Evolutionary conservation across 75 land plant species (phyloP).

Genomic region (Larix kaempferi): DNA sequence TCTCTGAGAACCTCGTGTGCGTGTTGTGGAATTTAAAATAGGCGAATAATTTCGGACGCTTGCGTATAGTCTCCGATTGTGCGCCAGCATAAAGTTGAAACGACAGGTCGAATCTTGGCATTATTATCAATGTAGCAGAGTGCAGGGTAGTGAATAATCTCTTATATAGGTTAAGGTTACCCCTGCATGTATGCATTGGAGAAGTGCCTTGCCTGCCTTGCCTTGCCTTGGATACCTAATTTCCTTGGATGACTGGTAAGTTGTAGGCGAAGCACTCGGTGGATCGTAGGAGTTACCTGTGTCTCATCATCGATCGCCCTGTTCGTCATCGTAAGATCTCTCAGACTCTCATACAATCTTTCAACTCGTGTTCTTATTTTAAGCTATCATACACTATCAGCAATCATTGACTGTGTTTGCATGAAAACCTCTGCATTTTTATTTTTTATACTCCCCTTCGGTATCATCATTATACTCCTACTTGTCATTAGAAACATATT

Average conservation of each 20-base stretch:
- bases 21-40: too few relatives aligned
- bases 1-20: too few relatives aligned
- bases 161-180: background rate
- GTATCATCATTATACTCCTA: too few relatives aligned
- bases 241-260: background rate
- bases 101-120: background rate
- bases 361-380: background rate
- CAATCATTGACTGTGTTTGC: background rate
- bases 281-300: background rate
- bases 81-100: constrained; percentile 1
- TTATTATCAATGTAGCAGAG: background rate
- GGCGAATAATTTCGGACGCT: background rate
- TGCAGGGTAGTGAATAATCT: background rate
- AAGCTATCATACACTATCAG: background rate
- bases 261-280: background rate
- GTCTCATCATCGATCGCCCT: background rate
- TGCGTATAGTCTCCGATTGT: constrained; percentile 1
- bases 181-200: background rate
- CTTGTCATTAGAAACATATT: too few relatives aligned
- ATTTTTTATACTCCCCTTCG: too few relatives aligned
- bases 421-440: too few relatives aligned
- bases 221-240: background rate
- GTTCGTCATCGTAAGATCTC: too few relatives aligned
- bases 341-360: background rate
- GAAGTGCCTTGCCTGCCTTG: background rate